Base-by-base conservation (phyloP, 345 rosid genomes). In the Gossypium stocksii region DNA sequence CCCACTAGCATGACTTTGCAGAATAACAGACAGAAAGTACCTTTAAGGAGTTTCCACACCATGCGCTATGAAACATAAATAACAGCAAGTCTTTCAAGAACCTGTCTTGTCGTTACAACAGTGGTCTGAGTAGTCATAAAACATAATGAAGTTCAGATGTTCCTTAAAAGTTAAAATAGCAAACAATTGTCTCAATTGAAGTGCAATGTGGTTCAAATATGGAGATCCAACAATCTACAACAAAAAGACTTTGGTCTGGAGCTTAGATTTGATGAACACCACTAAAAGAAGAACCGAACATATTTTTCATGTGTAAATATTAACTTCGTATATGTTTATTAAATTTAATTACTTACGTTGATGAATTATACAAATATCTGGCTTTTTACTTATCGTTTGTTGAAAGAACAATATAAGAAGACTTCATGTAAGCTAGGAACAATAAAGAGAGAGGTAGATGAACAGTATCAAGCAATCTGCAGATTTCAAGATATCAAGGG, bases 11-110 rank as follows among this genome's bases (percentile, higher is more conserved):
- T 34, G 7, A 15, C 34, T 53, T 64, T 25, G 59, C 7, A 1
- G 70, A 34, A 65, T 49, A 38, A 7, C 38, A 60, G 68, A 79
- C 43, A 70, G 57, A 69, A 74, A 15, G 71, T 90, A 95, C 96
- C 98, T 84, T 95, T 95, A 38, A 95, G 89, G 84, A 95, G 97
- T 83, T 95, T 95, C 98, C 98, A 95, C 23, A 98, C 99, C 85
- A 87, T 85, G 77, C 92, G 89, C 81, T 87, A 96, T 23, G 98
- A 95, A 79, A 84, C 86, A 85, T 91, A 84, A 78, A 86, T 86
- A 61, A 88, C 79, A 76, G 98, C 91, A 79, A 95, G 84, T 83
- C 97, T 90, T 87, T 95, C 98, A 46, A 95, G 84, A 46, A 95
- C 46, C 78, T 98, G 83, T 65, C 98, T 83, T 81, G 97, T 91